phyloP scores from a whole-genome alignment of 2,329 filamentous ascomycete species.

The Microcyclospora pomicola region DNA sequence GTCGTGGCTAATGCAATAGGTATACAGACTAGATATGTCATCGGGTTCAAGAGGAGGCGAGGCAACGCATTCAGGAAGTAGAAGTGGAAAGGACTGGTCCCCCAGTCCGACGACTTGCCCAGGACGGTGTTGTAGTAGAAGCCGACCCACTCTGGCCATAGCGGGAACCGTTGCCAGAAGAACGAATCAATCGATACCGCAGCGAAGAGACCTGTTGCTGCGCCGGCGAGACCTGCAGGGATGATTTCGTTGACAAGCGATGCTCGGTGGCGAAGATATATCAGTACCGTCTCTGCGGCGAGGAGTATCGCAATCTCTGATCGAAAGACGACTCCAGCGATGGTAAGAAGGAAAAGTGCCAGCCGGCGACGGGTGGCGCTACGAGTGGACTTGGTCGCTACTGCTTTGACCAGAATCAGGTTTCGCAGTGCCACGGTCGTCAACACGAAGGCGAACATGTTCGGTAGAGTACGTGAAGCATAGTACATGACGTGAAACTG shows the following conservation, averaged over 20 bases:
- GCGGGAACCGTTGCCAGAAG: slow-evolving; percentile 65
- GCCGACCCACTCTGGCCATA: slow-evolving; percentile 83
- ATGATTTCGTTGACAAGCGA: slow-evolving; percentile 46
- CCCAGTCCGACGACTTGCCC: slow-evolving; percentile 76
- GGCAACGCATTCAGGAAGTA: slow-evolving; percentile 76
- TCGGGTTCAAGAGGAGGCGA: slow-evolving; percentile 68
- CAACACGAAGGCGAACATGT: slow-evolving; percentile 88
- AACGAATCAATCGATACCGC: slow-evolving; percentile 75
- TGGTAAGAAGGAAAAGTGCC: slow-evolving; percentile 60
- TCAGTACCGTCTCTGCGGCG: slow-evolving; percentile 48
- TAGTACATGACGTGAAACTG: slow-evolving; percentile 95
- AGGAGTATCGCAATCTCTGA: slow-evolving; percentile 79
- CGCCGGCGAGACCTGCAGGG: slow-evolving; percentile 50
- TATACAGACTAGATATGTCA: slow-evolving; percentile 41
- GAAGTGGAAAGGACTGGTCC: slow-evolving; percentile 69
- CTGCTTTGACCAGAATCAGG: slow-evolving; percentile 35
- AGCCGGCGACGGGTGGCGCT: slow-evolving; percentile 42
- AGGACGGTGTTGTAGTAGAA: slow-evolving; percentile 87
- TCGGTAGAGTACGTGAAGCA: slow-evolving; percentile 78
- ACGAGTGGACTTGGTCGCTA: slow-evolving; percentile 21
- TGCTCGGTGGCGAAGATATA: slow-evolving; percentile 44
- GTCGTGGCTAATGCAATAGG: slow-evolving; percentile 35
- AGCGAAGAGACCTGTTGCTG: slow-evolving; percentile 49
- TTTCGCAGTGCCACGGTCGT: slow-evolving; percentile 50
- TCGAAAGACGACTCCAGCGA: slow-evolving; percentile 74